Conservation (phyloP, 139 green algal genomes). For the Bryopsis sp. region DNA sequence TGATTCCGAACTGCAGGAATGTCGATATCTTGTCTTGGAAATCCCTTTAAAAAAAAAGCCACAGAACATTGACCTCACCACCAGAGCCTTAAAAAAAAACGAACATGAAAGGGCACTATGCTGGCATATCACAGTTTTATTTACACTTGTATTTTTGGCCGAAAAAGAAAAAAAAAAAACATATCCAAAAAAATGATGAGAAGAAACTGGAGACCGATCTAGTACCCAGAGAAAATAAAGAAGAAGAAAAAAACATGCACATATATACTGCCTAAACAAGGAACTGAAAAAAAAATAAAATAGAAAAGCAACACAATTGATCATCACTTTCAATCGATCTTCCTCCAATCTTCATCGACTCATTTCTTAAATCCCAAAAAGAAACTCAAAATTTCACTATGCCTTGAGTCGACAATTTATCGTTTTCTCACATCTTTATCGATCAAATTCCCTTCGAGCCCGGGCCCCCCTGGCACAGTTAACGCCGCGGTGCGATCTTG, state of each 20-base stretch:
- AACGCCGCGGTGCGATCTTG: slow-evolving; percentile 30
- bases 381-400: too few species aligned
- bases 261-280: too few species aligned
- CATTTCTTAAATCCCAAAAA: too few species aligned
- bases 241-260: too few species aligned
- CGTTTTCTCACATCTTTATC: slow-evolving; percentile 46
- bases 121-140: neutral
- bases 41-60: slow-evolving; percentile 48
- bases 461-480: slow-evolving; percentile 41
- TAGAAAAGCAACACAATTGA: neutral
- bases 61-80: neutral
- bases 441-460: slow-evolving; percentile 42
- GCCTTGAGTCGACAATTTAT: too few species aligned
- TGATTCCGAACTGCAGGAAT: slow-evolving; percentile 50
- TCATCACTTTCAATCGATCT: neutral
- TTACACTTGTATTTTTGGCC: too few species aligned
- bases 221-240: too few species aligned
- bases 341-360: too few species aligned
- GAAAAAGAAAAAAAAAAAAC: too few species aligned
- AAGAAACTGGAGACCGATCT: too few species aligned
- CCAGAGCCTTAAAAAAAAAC: neutral
- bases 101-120: neutral
- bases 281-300: neutral
- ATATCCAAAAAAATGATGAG: too few species aligned
- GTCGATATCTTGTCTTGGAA: slow-evolving; percentile 66